Evolutionary conservation across 768 basidiomycete species (phyloP).

Genomic region (Termitomyces sp.): DNA sequence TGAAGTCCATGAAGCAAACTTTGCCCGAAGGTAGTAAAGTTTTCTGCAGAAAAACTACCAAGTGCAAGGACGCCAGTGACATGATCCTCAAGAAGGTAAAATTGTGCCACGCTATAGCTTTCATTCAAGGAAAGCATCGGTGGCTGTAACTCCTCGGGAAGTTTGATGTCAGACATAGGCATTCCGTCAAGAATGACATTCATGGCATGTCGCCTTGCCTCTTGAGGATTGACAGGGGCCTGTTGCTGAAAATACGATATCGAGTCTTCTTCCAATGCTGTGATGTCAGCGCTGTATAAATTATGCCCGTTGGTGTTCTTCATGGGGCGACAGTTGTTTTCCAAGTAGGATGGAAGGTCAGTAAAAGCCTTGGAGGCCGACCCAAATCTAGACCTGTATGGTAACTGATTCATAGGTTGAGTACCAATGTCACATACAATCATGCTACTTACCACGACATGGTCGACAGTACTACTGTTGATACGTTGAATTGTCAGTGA

Average conservation of each 20-base stretch:
- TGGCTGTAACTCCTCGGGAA: conserved; percentile 36
- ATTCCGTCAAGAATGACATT: conserved; percentile 45
- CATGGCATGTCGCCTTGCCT: conserved; percentile 30
- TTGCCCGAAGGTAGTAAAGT: conserved; percentile 34
- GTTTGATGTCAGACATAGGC: conserved; percentile 36
- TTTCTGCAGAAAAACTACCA: conserved; percentile 48
- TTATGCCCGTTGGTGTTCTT: conserved; percentile 42
- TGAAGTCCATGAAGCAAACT: conserved; percentile 41
- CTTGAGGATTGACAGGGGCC: conserved; percentile 23
- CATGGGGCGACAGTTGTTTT: conserved; percentile 47
- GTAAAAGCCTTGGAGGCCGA: conserved; percentile 42
- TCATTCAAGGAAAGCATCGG: conserved; percentile 30
- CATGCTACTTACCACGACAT: conserved; percentile 31
- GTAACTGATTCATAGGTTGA: conserved; percentile 31
- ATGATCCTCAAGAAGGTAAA: conserved; percentile 45
- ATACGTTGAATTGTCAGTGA: conserved; percentile 40
- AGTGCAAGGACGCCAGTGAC: conserved; percentile 54
- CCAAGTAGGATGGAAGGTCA: conserved; percentile 39
- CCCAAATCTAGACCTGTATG: conserved; percentile 52
- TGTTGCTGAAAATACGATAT: conserved; percentile 35
- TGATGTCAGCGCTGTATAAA: conserved; percentile 20
- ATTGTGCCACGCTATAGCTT: conserved; percentile 48
- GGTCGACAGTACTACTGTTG: conserved; percentile 31
- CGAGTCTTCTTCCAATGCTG: conserved; percentile 16
- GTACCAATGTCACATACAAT: background rate